Base-by-base conservation (phyloP, 2,329 filamentous ascomycete species). In the Neofusicoccum sp. region DNA sequence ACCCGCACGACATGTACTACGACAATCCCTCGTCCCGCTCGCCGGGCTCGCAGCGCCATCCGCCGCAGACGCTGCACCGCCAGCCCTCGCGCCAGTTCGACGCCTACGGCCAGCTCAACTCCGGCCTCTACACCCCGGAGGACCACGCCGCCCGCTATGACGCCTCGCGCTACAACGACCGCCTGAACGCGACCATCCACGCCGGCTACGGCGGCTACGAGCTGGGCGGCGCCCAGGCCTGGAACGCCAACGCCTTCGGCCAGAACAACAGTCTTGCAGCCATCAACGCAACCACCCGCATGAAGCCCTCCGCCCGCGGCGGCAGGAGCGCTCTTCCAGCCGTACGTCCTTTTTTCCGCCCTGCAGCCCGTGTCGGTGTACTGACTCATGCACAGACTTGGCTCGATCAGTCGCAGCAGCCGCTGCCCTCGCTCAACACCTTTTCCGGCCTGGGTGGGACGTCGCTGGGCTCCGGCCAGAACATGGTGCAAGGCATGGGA, bases 81-180 rank as follows among this genome's bases (percentile, higher is more conserved):
- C 87, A 89, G 72, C 80, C 86, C 44, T 93, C 91, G 67, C 85
- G 91, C 68, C 89, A 89, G 67, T 90, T 93, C 72, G 91, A 96
- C 67, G 81, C 82, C 63, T 88, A 89, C 71, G 85, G 83, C 63
- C 85, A 86, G 61, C 83, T 91, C 71, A 78, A 80, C 53, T 48
- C 44, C 63, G 85, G 85, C 62, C 80, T 93, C 57, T 96, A 93
- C 75, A 80, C 82, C 14, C 81, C 84, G 56, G 90, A 95, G 58
- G 86, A 89, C 67, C 82, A 84, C 66, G 80, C 82, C 69, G 76
- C 81, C 51, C 67, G 70, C 69, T 71, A 78, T 67, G 76, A 76
- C 67, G 71, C 80, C 78, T 68, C 86, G 80, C 75, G 86, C 82
- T 73, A 78, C 80, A 72, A 80, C 76, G 89, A 80, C 76, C 86